These are phyloP conservation scores for Themeda triandra DNA, from an alignment of 176 grass and related monocot genomes.

Conservation along the genomic window DNA sequence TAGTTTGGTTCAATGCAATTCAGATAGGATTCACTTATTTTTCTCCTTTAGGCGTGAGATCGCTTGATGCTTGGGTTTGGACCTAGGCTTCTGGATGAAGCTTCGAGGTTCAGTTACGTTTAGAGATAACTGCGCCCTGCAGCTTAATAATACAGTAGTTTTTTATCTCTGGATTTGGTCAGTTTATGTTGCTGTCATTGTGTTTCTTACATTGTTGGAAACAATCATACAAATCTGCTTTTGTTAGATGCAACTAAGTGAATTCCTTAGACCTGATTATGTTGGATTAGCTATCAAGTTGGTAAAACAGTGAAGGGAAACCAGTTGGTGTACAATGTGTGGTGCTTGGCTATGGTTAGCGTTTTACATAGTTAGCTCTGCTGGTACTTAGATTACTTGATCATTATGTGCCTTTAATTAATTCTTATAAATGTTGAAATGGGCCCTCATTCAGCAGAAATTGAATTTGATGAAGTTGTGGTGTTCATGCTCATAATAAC, in stretches of 20 bases:
- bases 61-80: neutral
- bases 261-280: neutral
- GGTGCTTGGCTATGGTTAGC: neutral
- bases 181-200: neutral
- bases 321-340: neutral
- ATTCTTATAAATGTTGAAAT: slow-evolving; percentile 21
- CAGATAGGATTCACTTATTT: no score
- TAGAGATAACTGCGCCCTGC: neutral
- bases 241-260: neutral
- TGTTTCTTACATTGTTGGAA: neutral
- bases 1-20: no score
- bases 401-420: slow-evolving; percentile 20
- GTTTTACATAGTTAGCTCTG: neutral
- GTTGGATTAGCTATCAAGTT: slow-evolving; percentile 4
- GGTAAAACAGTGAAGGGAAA: neutral
- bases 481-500: slow-evolving; percentile 6
- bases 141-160: neutral
- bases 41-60: neutral
- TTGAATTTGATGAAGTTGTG: neutral
- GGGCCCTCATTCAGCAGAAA: neutral
- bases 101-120: neutral
- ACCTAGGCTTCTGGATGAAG: neutral
- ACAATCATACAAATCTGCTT: neutral
- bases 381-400: slow-evolving; percentile 12
- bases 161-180: neutral